Base-by-base conservation (phyloP, 176 grass and related monocot species). In the Zoysia japonica region DNA sequence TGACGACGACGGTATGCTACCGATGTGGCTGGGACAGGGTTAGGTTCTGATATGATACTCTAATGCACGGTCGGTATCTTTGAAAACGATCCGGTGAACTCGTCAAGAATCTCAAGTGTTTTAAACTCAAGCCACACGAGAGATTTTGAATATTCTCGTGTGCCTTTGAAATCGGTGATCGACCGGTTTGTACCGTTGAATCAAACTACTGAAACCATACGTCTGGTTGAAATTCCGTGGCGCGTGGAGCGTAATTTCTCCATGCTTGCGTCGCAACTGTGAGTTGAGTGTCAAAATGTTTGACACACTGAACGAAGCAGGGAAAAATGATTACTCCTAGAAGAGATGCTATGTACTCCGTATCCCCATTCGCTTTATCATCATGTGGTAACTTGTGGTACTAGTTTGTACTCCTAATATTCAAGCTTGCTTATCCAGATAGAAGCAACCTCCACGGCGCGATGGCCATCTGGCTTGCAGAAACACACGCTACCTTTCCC, bases 11-110 rank as follows among this genome's bases (percentile, higher is more conserved):
- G 62, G 3, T 67, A 45, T 80, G 50, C 11, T 81, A 44, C 2
- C 9, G 51, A 45, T 44, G 61, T 46, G 9, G 11, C 17, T 13
- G 45, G 54, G 54, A 4, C 41, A 8, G 36, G 56, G 78, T 20
- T 12, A 48, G 55, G 56, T 82, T 66, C 72, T 3, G 11, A 54
- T 28, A 28, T 53, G 75, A 28, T 65, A n/a, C 16, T 57, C 16
- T 19, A 13, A 5, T 47, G 61, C 42, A 54, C 6, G 39, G 71
- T 82, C 40, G 42, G 79, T 72, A 83, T 83, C 50, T 78, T 77
- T 78, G 72, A 50, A 78, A 78, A 50, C 49, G 57, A 5, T 41
- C 56, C 44, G 51, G 10, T 1, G 71, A 8, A 64, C 35, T 20
- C 36, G 67, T 50, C 43, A 56, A 37, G 57, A 50, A 85, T 44